Evolutionary conservation across 805 yeast genomes (phyloP).

Genomic region (Ogataea parapolymorpha): DNA sequence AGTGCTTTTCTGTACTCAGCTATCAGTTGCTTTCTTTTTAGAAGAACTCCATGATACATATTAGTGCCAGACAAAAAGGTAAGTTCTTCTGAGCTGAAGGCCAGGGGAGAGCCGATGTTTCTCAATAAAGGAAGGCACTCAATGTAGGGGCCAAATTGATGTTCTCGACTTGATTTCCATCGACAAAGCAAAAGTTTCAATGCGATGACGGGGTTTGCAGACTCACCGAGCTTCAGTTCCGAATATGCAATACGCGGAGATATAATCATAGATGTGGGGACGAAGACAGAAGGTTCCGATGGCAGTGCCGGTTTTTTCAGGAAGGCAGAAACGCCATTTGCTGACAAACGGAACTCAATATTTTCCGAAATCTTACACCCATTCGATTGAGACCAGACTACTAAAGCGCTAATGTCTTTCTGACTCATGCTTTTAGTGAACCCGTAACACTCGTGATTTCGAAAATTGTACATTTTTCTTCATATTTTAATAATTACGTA

Average conservation of each 20-base stretch:
- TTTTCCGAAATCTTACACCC: slow-evolving; percentile 38
- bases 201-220: slow-evolving; percentile 11
- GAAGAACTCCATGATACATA: slow-evolving; percentile 46
- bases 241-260: slow-evolving; percentile 5
- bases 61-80: slow-evolving; percentile 58
- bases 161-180: neutral
- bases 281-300: neutral
- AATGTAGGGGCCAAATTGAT: slow-evolving; percentile 38
- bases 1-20: slow-evolving; percentile 48
- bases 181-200: slow-evolving; percentile 22
- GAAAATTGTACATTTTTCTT: too few species aligned
- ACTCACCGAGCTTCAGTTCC: neutral
- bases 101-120: slow-evolving; percentile 57
- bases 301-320: neutral
- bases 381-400: slow-evolving; percentile 35
- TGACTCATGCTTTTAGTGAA: neutral
- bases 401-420: neutral
- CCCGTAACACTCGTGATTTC: too few species aligned
- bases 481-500: too few species aligned
- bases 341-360: slow-evolving; percentile 31
- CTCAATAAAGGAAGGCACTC: slow-evolving; percentile 41
- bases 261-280: slow-evolving; percentile 4
- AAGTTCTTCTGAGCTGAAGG: slow-evolving; percentile 53
- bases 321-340: slow-evolving; percentile 35
- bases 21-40: slow-evolving; percentile 40